Evolutionary conservation across 192 early-diverging fungal species (phyloP), one percentile per base, ranked within the genome.

Genomic region (Backusella macrospora): DNA sequence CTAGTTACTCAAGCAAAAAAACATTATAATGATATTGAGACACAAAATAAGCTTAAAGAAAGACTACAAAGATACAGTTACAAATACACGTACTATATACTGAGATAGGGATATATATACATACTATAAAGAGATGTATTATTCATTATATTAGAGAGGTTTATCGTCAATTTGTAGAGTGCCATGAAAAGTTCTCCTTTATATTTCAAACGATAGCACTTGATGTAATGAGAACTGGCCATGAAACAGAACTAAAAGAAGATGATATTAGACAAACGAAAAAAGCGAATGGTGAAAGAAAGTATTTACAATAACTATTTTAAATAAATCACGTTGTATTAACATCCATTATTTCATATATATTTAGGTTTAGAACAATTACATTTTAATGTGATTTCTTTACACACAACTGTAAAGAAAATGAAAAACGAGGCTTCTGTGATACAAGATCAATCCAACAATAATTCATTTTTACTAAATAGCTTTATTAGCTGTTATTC

Each of bases 61-160:
- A 52, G 18, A 18, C 49, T 52, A 18, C 49, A 52, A 23, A 52
- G n/a, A 9, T n/a, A 52, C 49, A 52, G 49, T 9, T 52, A 52
- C 49, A 16, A 9, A 9, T 52, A 52, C 49, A 52, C 18, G 49
- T 52, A 52, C 16, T 21, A 10, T 52, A 9, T 21, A 18, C 29
- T 1, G 29, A 34, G 29, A 9, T 52, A 9, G n/a, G n/a, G n/a
- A n/a, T 52, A 43, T 10, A 43, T 9, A 9, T 1, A 52, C 18
- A 52, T 3, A 18, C 49, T 52, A 18, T 21, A 52, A 18, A 9
- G 9, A 16, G 16, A 9, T 18, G 3, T 0, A 1, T 52, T 52
- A n/a, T 52, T 52, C 0, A 52, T 52, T 52, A 52, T 52, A 52
- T 65, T 65, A 65, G 64, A 37, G 64, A 65, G 3, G 37, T 39